A percentile compares a stretch with the other conserved stretches of the same genome.
phyloP scores from a whole-genome alignment of 2,329 filamentous ascomycete species.

The Keithomyces neogunnii region DNA sequence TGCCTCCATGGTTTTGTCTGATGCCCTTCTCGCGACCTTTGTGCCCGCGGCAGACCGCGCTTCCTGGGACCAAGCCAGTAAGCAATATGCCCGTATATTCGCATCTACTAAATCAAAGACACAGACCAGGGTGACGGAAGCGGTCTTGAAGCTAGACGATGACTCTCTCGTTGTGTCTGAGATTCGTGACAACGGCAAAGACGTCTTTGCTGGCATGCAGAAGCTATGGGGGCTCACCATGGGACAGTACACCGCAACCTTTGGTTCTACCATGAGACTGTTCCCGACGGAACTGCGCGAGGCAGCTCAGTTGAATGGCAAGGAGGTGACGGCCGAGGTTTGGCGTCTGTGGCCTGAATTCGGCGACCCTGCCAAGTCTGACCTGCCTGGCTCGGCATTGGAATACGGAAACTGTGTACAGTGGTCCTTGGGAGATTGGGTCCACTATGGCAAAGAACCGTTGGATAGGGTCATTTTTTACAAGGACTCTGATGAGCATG shows the following conservation, averaged over 20 bases:
- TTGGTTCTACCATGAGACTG: constrained; percentile 13
- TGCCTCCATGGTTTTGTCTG: constrained; percentile 17
- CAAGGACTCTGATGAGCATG: constrained; percentile 13
- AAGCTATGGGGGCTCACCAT: constrained; percentile 16
- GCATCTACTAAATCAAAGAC: neutral
- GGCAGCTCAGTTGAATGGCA: constrained; percentile 7
- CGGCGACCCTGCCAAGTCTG: constrained; percentile 9
- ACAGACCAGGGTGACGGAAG: constrained; percentile 7
- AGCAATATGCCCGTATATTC: constrained; percentile 13
- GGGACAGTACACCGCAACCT: constrained; percentile 13
- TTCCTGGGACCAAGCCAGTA: constrained; percentile 16
- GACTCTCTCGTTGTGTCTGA: constrained; percentile 17
- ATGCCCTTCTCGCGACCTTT: constrained; percentile 18
- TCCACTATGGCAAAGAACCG: constrained; percentile 25
- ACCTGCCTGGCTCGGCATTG: constrained; percentile 18
- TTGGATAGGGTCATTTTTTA: constrained; percentile 24
- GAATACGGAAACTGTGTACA: constrained; percentile 17
- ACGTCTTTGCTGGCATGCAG: constrained; percentile 12
- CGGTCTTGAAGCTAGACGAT: constrained; percentile 13
- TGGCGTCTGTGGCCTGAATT: constrained; percentile 22
- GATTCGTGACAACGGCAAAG: constrained; percentile 13
- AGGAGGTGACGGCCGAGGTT: constrained; percentile 10
- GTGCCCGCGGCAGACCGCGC: constrained; percentile 19
- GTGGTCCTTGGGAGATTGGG: constrained; percentile 26
- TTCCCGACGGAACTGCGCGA: constrained; percentile 17